Conservation (phyloP, 139 green algal species). For the Picochlorum sp. region DNA sequence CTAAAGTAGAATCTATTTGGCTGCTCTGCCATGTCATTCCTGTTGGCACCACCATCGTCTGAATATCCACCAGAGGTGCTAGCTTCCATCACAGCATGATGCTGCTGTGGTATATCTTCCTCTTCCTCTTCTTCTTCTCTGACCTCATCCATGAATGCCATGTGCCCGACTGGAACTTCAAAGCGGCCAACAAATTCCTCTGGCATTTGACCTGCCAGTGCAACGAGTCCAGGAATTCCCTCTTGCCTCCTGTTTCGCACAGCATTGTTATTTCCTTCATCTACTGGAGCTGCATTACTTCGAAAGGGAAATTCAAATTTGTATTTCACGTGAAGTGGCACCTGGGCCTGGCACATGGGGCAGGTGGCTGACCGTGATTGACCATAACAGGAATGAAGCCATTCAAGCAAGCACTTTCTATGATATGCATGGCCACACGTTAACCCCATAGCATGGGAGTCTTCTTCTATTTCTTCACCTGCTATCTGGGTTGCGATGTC, state of each 20-base stretch:
- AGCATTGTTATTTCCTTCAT: background rate
- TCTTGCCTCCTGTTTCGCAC: background rate
- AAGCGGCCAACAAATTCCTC: slow-evolving; percentile 9
- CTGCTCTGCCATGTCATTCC: too few relatives aligned
- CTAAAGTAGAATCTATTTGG: too few relatives aligned
- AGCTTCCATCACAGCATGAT: too few relatives aligned
- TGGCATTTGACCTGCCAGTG: background rate
- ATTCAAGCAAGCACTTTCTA: slow-evolving; percentile 58
- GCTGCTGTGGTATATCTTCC: too few relatives aligned
- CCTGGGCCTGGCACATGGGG: slow-evolving; percentile 67
- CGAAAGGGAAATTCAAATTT: slow-evolving; percentile 12
- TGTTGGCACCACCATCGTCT: too few relatives aligned
- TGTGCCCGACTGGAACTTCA: slow-evolving; percentile 2
- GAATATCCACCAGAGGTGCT: too few relatives aligned
- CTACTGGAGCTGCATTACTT: background rate
- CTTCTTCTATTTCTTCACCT: background rate
- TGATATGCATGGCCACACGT: slow-evolving; percentile 72
- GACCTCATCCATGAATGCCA: background rate
- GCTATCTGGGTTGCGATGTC: slow-evolving; percentile 26
- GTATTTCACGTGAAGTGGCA: slow-evolving; percentile 52
- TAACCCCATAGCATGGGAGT: slow-evolving; percentile 30
- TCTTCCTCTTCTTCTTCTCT: background rate
- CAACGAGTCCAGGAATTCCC: slow-evolving; percentile 6
- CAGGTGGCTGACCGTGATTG: slow-evolving; percentile 39
- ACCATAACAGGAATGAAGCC: slow-evolving; percentile 67